A percentile compares a stretch with the other conserved stretches of the same genome.
Evolutionary conservation across 768 basidiomycete species (phyloP).

Genomic region (Kwoniella europaea): DNA sequence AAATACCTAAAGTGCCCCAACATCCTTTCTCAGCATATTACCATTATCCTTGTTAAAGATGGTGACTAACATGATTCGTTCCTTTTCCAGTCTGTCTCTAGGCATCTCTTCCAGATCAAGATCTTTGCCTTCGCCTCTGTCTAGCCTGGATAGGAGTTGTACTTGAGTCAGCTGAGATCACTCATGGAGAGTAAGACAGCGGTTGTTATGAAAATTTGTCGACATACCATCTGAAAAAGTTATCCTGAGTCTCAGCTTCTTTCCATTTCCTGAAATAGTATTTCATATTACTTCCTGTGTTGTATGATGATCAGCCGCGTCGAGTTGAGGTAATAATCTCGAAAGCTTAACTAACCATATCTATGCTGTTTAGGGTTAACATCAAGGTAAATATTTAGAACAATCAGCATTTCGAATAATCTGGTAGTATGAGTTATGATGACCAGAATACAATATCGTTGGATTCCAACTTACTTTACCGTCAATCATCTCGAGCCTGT

Average conservation of each 20-base stretch:
- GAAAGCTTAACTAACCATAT: slow-evolving; percentile 32
- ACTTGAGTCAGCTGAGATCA: slow-evolving; percentile 3
- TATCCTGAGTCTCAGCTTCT: slow-evolving; percentile 67
- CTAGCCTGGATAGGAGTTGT: slow-evolving; percentile 62
- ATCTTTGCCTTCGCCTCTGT: slow-evolving; percentile 66
- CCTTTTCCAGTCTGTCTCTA: slow-evolving; percentile 67
- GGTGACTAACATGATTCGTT: slow-evolving; percentile 59
- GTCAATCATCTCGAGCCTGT: slow-evolving; percentile 55
- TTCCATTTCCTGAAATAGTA: slow-evolving; percentile 68
- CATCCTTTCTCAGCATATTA: background rate
- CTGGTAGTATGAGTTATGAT: too few relatives aligned
- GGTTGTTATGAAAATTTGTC: background rate
- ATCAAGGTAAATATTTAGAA: too few relatives aligned
- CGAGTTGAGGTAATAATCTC: background rate
- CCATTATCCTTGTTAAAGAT: background rate
- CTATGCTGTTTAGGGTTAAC: slow-evolving; percentile 32
- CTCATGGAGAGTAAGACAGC: background rate
- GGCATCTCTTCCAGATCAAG: slow-evolving; percentile 68
- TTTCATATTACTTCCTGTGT: slow-evolving; percentile 49
- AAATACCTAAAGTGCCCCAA: slow-evolving; percentile 62
- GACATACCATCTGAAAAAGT: slow-evolving; percentile 64
- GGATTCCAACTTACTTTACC: slow-evolving; percentile 33
- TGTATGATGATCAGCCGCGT: background rate
- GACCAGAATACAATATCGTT: background rate
- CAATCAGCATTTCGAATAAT: too few relatives aligned